These are phyloP conservation scores for Ophiostoma fasciatum DNA, from an alignment of 2,329 filamentous ascomycete genomes.

Conservation along the genomic window DNA sequence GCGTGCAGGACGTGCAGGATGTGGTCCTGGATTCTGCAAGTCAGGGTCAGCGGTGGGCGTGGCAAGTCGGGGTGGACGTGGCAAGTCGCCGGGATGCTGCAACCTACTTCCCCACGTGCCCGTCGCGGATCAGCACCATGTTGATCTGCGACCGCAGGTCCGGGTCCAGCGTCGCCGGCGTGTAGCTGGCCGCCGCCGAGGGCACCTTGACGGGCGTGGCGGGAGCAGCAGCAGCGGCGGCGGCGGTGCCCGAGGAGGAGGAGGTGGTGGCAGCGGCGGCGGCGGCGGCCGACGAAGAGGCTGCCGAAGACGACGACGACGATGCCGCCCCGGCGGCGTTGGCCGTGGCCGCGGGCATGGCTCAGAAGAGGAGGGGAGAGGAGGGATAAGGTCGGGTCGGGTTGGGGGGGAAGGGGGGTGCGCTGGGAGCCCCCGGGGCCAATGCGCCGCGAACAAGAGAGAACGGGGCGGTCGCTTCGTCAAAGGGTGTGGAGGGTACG, in stretches of 20 bases:
- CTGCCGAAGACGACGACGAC: no score
- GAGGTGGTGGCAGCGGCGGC: background rate
- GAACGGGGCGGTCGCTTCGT: no score
- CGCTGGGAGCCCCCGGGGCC: no score
- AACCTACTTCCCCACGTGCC: slow-evolving; percentile 42
- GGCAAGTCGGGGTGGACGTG: slow-evolving; percentile 1
- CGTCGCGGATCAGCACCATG: slow-evolving; percentile 39
- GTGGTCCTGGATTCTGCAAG: slow-evolving; percentile 44
- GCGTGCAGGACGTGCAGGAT: slow-evolving; percentile 48
- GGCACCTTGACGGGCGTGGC: slow-evolving; percentile 47
- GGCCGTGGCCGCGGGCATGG: no score
- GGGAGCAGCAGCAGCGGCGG: slow-evolving; percentile 14
- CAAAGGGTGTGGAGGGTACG: no score
- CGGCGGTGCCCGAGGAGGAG: background rate
- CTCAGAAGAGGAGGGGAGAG: no score
- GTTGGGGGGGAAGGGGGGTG: no score
- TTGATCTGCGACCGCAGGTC: slow-evolving; percentile 51
- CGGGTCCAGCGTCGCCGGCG: slow-evolving; percentile 43
- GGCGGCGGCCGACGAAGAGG: background rate
- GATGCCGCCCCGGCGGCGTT: no score
- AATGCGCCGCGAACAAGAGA: no score
- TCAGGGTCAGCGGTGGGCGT: no score
- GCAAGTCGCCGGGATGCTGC: slow-evolving; percentile 5
- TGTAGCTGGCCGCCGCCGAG: slow-evolving; percentile 42
- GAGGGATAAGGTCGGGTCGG: no score